Percentiles rank a stretch among this genome's conserved stretches.
Conservation (phyloP, 1,139 yeast species). For the Starmera stellimalicola region DNA sequence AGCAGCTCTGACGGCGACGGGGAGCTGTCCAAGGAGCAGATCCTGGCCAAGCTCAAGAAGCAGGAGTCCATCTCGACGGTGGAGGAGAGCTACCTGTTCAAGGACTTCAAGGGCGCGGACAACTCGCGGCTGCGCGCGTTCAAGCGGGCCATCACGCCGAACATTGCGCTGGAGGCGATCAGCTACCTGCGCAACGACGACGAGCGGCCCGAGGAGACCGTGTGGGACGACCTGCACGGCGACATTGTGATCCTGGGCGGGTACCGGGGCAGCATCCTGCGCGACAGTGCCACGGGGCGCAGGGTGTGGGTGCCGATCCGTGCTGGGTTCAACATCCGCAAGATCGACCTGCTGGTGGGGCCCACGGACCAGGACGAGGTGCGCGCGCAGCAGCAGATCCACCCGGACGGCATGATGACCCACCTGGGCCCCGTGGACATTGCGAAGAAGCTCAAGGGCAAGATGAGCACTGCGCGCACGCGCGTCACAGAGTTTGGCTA, state of each 20-base stretch:
- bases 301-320: slow-evolving; percentile 81
- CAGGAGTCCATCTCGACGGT: slow-evolving; percentile 51
- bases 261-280: slow-evolving; percentile 72
- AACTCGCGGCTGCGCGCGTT: slow-evolving; percentile 64
- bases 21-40: slow-evolving; percentile 23
- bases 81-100: slow-evolving; percentile 55
- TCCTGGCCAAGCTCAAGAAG: slow-evolving; percentile 39
- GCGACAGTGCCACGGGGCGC: slow-evolving; percentile 54
- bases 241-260: slow-evolving; percentile 80
- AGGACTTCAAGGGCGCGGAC: slow-evolving; percentile 47
- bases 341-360: slow-evolving; percentile 62
- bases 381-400: slow-evolving; percentile 39
- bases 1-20: slow-evolving; percentile 25
- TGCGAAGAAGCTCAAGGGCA: slow-evolving; percentile 49
- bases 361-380: slow-evolving; percentile 57
- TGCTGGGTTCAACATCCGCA: slow-evolving; percentile 71
- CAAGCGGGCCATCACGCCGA: slow-evolving; percentile 49
- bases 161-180: slow-evolving; percentile 15
- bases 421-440: slow-evolving; percentile 87
- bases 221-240: slow-evolving; percentile 52
- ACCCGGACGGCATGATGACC: slow-evolving; percentile 70
- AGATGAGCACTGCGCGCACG: slow-evolving; percentile 50
- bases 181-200: slow-evolving; percentile 18
- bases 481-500: slow-evolving; percentile 72
- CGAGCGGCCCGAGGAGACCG: slow-evolving; percentile 23